Evolutionary conservation across 305 asterid species (phyloP).

Genomic region (Fraxinus velutina): DNA sequence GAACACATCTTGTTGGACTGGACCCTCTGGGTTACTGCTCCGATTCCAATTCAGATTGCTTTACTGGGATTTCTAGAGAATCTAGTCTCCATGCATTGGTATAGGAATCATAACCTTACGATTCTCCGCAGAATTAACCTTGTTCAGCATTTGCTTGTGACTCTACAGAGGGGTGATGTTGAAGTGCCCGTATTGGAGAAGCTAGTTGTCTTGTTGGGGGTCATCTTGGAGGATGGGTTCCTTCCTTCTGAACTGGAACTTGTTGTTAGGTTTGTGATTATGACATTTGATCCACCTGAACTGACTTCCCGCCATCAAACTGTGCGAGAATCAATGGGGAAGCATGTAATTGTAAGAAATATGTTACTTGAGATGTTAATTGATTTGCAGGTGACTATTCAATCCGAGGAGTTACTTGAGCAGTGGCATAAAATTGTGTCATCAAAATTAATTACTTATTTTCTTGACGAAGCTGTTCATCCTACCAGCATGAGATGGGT

Average conservation of each 20-base stretch:
- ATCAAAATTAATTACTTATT: slow-evolving; percentile 80
- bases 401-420: slow-evolving; percentile 94
- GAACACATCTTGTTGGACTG: slow-evolving; percentile 99
- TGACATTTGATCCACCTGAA: slow-evolving; percentile 98
- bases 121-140: slow-evolving; percentile 94
- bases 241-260: slow-evolving; percentile 94
- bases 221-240: slow-evolving; percentile 96
- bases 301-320: slow-evolving; percentile 60
- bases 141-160: slow-evolving; percentile 92
- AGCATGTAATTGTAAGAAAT: slow-evolving; percentile 95
- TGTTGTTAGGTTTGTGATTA: slow-evolving; percentile 91
- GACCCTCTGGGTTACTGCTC: slow-evolving; percentile 98
- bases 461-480: slow-evolving; percentile 98
- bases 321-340: slow-evolving; percentile 88
- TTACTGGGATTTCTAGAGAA: slow-evolving; percentile 97
- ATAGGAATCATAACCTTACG: slow-evolving; percentile 96
- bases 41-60: slow-evolving; percentile 82
- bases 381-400: slow-evolving; percentile 94
- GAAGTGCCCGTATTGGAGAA: slow-evolving; percentile 97
- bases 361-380: slow-evolving; percentile 99
- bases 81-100: slow-evolving; percentile 99
- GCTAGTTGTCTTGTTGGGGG: slow-evolving; percentile 86
- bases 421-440: slow-evolving; percentile 99
- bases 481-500: slow-evolving; percentile 99
- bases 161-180: slow-evolving; percentile 98